phyloP scores from a whole-genome alignment of 441 rosid species.

The Mallotus repandus region DNA sequence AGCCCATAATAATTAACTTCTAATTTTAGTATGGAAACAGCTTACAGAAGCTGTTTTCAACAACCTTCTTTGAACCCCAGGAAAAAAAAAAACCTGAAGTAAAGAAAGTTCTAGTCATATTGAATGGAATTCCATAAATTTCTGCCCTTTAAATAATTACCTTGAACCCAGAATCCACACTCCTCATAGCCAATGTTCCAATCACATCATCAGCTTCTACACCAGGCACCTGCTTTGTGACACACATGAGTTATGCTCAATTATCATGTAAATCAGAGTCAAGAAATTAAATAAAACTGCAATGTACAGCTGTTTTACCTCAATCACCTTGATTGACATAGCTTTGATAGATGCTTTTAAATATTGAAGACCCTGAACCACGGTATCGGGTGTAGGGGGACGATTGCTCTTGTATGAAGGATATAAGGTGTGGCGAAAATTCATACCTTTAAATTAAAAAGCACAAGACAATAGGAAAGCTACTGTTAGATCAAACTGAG shows the following conservation, averaged over 20 bases:
- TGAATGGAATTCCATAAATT: not conserved
- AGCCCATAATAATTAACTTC: not conserved
- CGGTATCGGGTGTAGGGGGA: constrained; percentile 94
- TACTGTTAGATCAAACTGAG: not conserved
- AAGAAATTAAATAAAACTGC: constrained; percentile 17
- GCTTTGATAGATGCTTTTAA: constrained; percentile 96
- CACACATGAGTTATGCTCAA: constrained; percentile 21
- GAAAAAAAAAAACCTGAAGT: not conserved
- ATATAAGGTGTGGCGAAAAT: constrained; percentile 90
- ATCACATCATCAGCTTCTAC: constrained; percentile 99
- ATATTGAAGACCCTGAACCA: constrained; percentile 92
- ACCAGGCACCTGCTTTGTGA: constrained; percentile 73
- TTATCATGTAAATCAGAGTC: constrained; percentile 22
- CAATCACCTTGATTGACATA: constrained; percentile 90
- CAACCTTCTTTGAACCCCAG: not conserved
- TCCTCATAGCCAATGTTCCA: constrained; percentile 85
- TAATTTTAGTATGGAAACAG: not conserved
- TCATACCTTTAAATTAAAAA: constrained; percentile 52
- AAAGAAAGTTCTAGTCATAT: not conserved
- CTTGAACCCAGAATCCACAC: constrained; percentile 80
- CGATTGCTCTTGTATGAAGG: constrained; percentile 92
- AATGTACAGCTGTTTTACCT: constrained; percentile 49
- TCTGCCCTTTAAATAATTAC: constrained; percentile 35
- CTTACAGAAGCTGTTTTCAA: not conserved
- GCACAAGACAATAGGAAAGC: constrained; percentile 13